Conservation (phyloP, 495 filamentous ascomycete genomes). For the Xanthoparmelia taractica region DNA sequence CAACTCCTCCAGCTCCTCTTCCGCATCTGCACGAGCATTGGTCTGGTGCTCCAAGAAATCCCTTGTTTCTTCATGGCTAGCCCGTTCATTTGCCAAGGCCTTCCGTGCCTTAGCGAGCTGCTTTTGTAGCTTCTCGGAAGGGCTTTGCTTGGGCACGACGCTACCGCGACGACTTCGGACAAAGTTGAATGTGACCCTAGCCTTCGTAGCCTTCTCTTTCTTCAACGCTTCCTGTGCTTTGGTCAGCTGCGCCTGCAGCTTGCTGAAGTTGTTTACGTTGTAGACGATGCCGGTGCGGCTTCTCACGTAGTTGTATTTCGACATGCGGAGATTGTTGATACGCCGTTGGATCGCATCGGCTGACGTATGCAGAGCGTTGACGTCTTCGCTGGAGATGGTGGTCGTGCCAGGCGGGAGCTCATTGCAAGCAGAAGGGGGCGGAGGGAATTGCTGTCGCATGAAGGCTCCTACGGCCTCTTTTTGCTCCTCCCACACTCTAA, state of each 20-base stretch:
- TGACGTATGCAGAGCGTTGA: not conserved
- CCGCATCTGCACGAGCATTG: not conserved
- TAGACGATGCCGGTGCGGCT: too few relatives aligned
- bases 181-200: not conserved
- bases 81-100: not conserved
- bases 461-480: not conserved
- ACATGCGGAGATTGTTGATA: not conserved
- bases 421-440: too few relatives aligned
- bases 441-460: not conserved
- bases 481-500: not conserved
- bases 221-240: too few relatives aligned
- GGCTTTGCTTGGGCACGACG: too few relatives aligned
- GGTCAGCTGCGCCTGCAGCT: too few relatives aligned
- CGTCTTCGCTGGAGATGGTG: not conserved
- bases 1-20: not conserved
- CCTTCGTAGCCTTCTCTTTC: too few relatives aligned
- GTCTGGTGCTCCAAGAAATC: not conserved
- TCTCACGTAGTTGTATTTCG: not conserved
- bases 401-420: not conserved
- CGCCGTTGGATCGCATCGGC: not conserved
- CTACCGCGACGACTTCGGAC: too few relatives aligned
- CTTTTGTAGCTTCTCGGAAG: not conserved
- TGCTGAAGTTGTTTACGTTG: too few relatives aligned
- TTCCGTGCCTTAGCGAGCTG: not conserved
- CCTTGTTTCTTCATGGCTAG: not conserved